Evolutionary conservation across 78 protist species (phyloP).

Genomic region (Goniomonas avonlea): DNA sequence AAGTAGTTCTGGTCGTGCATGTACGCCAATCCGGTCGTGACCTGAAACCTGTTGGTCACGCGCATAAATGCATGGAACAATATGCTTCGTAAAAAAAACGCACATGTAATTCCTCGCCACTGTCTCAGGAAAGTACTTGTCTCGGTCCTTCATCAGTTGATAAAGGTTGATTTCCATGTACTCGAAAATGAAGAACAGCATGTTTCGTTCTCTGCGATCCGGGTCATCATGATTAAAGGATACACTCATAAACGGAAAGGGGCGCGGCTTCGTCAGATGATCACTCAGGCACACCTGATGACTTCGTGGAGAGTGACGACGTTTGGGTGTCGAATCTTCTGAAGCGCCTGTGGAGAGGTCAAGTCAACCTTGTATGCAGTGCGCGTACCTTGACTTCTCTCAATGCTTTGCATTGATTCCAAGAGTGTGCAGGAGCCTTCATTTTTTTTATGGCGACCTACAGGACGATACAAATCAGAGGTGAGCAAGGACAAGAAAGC

Average conservation of each 20-base stretch:
- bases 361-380: too few species aligned
- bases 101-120: slow-evolving; percentile 17
- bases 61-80: not conserved
- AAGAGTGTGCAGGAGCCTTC: slow-evolving; percentile 78
- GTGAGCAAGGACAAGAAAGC: not conserved
- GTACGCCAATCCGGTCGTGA: slow-evolving; percentile 68
- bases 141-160: slow-evolving; percentile 65
- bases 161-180: slow-evolving; percentile 77
- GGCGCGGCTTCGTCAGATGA: not conserved
- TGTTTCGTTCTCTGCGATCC: slow-evolving; percentile 54
- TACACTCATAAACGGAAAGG: too few species aligned
- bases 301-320: slow-evolving; percentile 89
- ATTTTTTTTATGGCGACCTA: slow-evolving; percentile 90
- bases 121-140: slow-evolving; percentile 56
- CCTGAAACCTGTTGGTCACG: not conserved
- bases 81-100: not conserved
- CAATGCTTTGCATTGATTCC: slow-evolving; percentile 84
- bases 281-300: slow-evolving; percentile 42
- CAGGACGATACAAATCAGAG: not conserved
- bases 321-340: slow-evolving; percentile 84
- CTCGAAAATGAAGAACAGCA: slow-evolving; percentile 87
- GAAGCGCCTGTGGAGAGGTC: slow-evolving; percentile 47
- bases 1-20: slow-evolving; percentile 83
- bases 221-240: too few species aligned
- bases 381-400: slow-evolving; percentile 73